Evolutionary conservation across 1,139 yeast species (phyloP).

Genomic region (Scheffersomyces cryptocercus): DNA sequence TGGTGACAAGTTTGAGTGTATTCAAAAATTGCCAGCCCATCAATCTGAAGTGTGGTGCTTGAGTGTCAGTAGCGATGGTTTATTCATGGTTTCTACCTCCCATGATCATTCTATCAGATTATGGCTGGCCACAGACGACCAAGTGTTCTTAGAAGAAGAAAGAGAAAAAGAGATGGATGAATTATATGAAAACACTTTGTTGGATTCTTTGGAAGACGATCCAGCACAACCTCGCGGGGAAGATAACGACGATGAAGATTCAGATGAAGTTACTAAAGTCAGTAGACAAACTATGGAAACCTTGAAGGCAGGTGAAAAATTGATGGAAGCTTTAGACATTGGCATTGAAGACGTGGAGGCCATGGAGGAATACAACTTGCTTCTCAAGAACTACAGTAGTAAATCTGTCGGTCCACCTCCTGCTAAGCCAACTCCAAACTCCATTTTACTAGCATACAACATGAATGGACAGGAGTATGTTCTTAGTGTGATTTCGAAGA

Average conservation of each 20-base stretch:
- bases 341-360: conserved; percentile 72
- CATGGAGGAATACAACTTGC: conserved; percentile 45
- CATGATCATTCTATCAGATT: conserved; percentile 92
- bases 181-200: conserved; percentile 73
- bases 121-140: conserved; percentile 93
- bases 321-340: conserved; percentile 89
- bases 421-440: conserved; percentile 61
- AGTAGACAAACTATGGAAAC: conserved; percentile 87
- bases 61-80: conserved; percentile 72
- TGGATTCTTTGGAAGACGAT: conserved; percentile 70
- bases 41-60: conserved; percentile 94
- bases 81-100: conserved; percentile 78
- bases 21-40: conserved; percentile 85
- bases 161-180: conserved; percentile 95
- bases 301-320: conserved; percentile 89
- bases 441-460: conserved; percentile 70
- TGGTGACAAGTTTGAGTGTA: conserved; percentile 93
- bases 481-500: conserved; percentile 64
- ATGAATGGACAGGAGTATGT: conserved; percentile 79
- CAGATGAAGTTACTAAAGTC: conserved; percentile 66
- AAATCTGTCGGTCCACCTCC: conserved; percentile 49
- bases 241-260: conserved; percentile 48
- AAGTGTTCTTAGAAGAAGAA: conserved; percentile 93
- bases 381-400: conserved; percentile 33
- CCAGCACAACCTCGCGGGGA: conserved; percentile 32